Percentiles rank a stretch among this genome's conserved stretches.
Evolutionary conservation across 192 early-diverging fungal genomes (phyloP).

Genomic region (Podochytrium sp.): DNA sequence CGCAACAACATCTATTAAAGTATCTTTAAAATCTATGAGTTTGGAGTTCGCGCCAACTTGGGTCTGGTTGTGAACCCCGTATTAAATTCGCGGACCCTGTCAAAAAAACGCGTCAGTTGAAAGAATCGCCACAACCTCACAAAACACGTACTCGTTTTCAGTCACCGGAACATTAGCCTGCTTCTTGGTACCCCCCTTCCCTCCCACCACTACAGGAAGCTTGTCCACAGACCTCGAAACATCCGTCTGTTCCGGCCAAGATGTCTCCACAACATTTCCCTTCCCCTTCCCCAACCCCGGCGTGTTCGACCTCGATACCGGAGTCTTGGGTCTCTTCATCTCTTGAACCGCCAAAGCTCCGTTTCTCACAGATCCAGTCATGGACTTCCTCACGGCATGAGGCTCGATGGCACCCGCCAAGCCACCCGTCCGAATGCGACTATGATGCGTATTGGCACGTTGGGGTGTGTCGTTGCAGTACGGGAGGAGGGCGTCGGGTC

Average conservation of each 20-base stretch:
- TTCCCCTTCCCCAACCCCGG: neutral
- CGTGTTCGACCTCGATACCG: constrained; percentile 6
- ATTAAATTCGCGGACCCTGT: constrained; percentile 45
- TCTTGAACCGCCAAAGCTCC: neutral
- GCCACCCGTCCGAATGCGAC: neutral
- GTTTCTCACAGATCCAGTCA: neutral
- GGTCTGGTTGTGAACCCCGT: constrained; percentile 49
- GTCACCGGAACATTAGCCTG: constrained; percentile 9
- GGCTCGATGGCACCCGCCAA: neutral
- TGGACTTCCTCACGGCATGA: neutral
- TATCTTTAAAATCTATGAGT: neutral
- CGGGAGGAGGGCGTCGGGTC: neutral
- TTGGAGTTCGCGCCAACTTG: constrained; percentile 54
- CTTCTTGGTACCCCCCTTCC: neutral
- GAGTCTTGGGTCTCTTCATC: constrained; percentile 16
- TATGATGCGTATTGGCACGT: no score
- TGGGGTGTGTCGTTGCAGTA: neutral
- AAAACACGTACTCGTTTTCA: constrained; percentile 19
- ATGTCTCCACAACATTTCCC: neutral
- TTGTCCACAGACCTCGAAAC: neutral
- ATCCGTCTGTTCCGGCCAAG: constrained; percentile 11
- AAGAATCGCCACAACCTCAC: neutral
- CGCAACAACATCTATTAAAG: neutral
- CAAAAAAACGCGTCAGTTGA: constrained; percentile 1
- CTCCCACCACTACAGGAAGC: no score